Evolutionary conservation across 192 early-diverging fungal species (phyloP).

Genomic region (Coemansia sp.): DNA sequence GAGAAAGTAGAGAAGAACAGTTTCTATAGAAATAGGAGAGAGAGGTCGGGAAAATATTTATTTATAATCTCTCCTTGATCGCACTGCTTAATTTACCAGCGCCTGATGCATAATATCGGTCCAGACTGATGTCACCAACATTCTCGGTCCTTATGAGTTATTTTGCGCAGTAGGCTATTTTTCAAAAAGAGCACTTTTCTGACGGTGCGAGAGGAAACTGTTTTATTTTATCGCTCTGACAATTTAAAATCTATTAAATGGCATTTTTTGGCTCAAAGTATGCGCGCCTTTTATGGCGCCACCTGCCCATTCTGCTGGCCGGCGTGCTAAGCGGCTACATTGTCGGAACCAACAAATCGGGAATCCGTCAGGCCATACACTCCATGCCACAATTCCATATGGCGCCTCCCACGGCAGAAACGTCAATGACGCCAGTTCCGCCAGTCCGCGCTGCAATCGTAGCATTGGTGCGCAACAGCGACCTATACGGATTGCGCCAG

Average conservation of each 20-base stretch:
- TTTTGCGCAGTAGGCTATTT: neutral
- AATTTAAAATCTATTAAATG: too few relatives aligned
- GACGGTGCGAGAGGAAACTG: too few relatives aligned
- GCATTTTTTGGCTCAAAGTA: neutral
- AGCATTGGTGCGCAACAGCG: slow-evolving; percentile 65
- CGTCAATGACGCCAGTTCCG: neutral
- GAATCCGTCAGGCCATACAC: neutral
- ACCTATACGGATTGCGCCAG: slow-evolving; percentile 56
- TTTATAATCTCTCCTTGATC: too few relatives aligned
- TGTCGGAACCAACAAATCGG: slow-evolving; percentile 12
- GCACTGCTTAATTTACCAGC: neutral
- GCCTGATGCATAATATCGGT: neutral
- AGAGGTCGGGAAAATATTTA: neutral
- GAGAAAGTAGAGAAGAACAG: neutral
- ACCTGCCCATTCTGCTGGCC: slow-evolving; percentile 21
- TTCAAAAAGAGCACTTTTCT: too few relatives aligned
- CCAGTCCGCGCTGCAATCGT: slow-evolving; percentile 60
- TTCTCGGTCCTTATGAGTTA: neutral
- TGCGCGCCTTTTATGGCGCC: slow-evolving; percentile 6
- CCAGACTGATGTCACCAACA: neutral
- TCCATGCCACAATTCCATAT: neutral
- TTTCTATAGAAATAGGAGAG: neutral
- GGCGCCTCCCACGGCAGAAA: too few relatives aligned
- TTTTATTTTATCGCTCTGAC: neutral
- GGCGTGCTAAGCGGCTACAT: slow-evolving; percentile 28